A percentile compares a stretch with the other conserved stretches of the same genome.
These are phyloP conservation scores for Cystobasidium ongulense DNA, from an alignment of 768 basidiomycete genomes.

Conservation along the genomic window DNA sequence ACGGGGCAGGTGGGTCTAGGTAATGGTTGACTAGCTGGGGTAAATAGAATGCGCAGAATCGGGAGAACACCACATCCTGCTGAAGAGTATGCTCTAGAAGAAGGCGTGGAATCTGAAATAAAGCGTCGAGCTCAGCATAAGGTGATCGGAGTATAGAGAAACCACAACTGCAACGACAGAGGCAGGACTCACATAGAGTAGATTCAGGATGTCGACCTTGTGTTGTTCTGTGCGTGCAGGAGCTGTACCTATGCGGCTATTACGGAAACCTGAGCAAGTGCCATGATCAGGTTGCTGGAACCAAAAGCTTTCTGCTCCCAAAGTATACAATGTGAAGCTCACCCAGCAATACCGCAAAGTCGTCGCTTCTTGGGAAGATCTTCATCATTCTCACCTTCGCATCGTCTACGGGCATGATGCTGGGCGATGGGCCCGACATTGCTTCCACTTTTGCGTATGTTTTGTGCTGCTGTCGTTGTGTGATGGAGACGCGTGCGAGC, in stretches of 20 bases:
- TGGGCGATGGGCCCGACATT: not conserved
- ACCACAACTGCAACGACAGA: not conserved
- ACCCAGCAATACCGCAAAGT: constrained; percentile 28
- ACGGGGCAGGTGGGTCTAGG: constrained; percentile 1
- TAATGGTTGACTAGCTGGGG: not conserved
- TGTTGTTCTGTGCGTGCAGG: constrained; percentile 21
- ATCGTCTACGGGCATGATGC: not conserved
- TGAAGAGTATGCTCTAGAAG: constrained; percentile 11
- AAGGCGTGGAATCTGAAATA: constrained; percentile 12
- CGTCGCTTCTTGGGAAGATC: constrained; percentile 21
- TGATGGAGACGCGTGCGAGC: not conserved
- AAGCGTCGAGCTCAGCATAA: not conserved
- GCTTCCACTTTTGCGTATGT: not conserved
- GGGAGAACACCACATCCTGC: constrained; percentile 25
- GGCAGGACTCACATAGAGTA: constrained; percentile 1
- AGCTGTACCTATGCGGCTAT: constrained; percentile 24
- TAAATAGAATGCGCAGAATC: constrained; percentile 24
- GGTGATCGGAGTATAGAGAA: not conserved
- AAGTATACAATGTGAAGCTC: not conserved
- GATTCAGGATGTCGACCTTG: constrained; percentile 26
- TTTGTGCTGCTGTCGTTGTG: not conserved
- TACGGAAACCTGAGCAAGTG: not conserved
- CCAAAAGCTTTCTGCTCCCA: not conserved
- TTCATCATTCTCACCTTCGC: not conserved
- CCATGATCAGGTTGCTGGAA: not conserved